Evolutionary conservation across 2,329 filamentous ascomycete genomes (phyloP).

Genomic region (Whalleya microplaca): DNA sequence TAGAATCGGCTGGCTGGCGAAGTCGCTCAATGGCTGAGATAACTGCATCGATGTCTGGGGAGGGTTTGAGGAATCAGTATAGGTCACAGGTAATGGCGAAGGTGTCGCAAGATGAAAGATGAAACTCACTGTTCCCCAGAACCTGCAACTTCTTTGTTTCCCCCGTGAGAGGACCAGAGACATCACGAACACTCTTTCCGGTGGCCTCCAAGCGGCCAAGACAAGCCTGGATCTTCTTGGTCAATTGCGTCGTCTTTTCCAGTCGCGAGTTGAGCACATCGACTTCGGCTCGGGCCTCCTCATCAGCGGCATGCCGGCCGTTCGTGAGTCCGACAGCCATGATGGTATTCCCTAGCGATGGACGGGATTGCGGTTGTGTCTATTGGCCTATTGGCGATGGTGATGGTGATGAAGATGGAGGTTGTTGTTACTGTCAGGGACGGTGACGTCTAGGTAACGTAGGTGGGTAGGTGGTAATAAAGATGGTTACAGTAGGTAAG

Average conservation of each 20-base stretch:
- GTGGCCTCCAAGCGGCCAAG: conserved; percentile 82
- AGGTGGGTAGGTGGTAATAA: neutral
- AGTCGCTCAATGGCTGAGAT: conserved; percentile 86
- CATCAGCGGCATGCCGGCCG: conserved; percentile 59
- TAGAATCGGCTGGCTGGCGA: conserved; percentile 88
- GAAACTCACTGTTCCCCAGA: conserved; percentile 72
- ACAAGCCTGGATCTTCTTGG: conserved; percentile 93
- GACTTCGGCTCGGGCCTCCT: conserved; percentile 71
- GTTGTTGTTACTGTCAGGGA: conserved; percentile 23
- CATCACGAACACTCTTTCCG: conserved; percentile 88
- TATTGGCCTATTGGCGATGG: neutral
- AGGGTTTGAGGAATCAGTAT: conserved; percentile 25
- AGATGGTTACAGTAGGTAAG: neutral
- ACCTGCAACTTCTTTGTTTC: conserved; percentile 89
- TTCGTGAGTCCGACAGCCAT: conserved; percentile 58
- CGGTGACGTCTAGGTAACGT: neutral
- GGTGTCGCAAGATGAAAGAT: neutral
- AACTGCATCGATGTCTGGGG: conserved; percentile 79
- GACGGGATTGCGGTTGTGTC: neutral
- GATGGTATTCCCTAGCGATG: conserved; percentile 43
- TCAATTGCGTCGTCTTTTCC: conserved; percentile 90
- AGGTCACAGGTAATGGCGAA: neutral
- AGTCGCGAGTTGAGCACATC: conserved; percentile 74
- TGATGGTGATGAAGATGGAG: conserved; percentile 53
- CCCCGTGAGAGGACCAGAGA: conserved; percentile 88